Conservation (phyloP, 495 filamentous ascomycete genomes). For the Aspergillus bertholletiae region DNA sequence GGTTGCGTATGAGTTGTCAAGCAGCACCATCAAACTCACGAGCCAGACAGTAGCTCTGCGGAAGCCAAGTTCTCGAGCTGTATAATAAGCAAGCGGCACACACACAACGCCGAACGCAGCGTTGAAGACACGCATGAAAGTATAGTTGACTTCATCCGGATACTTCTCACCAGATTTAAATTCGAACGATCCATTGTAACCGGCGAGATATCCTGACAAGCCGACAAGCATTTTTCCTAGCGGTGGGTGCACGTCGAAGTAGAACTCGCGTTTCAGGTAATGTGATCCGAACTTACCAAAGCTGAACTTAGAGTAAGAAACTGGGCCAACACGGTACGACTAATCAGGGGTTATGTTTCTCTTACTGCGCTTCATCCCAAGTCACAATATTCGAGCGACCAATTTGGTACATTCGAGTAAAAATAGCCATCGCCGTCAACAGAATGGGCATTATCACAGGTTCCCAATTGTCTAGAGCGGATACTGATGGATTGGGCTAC, state of each 20-base stretch:
- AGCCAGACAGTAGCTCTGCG: constrained; percentile 86
- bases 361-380: constrained; percentile 98
- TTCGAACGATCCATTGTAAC: constrained; percentile 99
- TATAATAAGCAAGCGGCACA: constrained; percentile 92
- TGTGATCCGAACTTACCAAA: constrained; percentile 99
- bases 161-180: constrained; percentile 98
- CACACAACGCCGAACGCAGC: constrained; percentile 89
- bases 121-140: constrained; percentile 98
- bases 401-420: constrained; percentile 94
- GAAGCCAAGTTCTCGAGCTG: constrained; percentile 84
- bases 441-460: constrained; percentile 82
- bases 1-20: constrained; percentile 97
- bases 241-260: constrained; percentile 98
- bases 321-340: not conserved
- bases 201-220: constrained; percentile 89
- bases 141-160: constrained; percentile 90
- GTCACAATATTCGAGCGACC: constrained; percentile 94
- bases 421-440: constrained; percentile 84
- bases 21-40: constrained; percentile 93
- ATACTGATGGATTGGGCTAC: constrained; percentile 45
- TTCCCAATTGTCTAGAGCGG: constrained; percentile 75
- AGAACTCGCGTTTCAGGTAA: constrained; percentile 97
- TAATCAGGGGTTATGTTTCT: constrained; percentile 12
- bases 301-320: constrained; percentile 47
- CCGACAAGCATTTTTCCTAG: constrained; percentile 98